A percentile compares a stretch with the other conserved stretches of the same genome.
These are phyloP conservation scores for Saturnispora zaruensis DNA, from an alignment of 805 yeast species.

Conservation along the genomic window DNA sequence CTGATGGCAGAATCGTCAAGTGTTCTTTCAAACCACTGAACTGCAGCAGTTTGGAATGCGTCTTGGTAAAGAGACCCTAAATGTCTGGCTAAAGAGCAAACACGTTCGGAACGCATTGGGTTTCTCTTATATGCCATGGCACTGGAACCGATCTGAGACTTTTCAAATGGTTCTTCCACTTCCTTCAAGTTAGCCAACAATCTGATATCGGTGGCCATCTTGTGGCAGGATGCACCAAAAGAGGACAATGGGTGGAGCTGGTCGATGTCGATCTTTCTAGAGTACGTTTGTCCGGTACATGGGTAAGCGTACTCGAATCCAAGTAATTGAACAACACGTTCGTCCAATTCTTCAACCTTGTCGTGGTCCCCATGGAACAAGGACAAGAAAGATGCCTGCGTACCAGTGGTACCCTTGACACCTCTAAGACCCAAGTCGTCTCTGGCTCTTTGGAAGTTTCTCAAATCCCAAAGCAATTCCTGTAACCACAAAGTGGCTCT, in stretches of 20 bases:
- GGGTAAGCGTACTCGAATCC: constrained; percentile 96
- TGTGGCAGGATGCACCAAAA: constrained; percentile 93
- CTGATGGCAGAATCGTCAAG: constrained; percentile 97
- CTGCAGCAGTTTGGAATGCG: constrained; percentile 94
- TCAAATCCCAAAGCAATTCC: constrained; percentile 94
- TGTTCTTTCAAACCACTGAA: constrained; percentile 99
- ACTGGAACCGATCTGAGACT: constrained; percentile 94
- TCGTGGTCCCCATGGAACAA: constrained; percentile 96
- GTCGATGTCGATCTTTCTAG: constrained; percentile 95
- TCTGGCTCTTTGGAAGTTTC: constrained; percentile 93
- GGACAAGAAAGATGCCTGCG: constrained; percentile 93
- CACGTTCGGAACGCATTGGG: constrained; percentile 99
- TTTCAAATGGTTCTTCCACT: constrained; percentile 97
- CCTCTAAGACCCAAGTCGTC: constrained; percentile 95
- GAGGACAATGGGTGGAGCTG: constrained; percentile 87
- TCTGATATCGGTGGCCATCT: constrained; percentile 95
- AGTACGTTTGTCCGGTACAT: constrained; percentile 98
- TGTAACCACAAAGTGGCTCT: constrained; percentile 97
- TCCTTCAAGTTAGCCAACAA: constrained; percentile 94
- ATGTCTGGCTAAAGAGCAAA: constrained; percentile 96
- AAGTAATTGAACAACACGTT: constrained; percentile 82
- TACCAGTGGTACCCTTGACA: constrained; percentile 98
- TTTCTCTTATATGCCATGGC: constrained; percentile 99
- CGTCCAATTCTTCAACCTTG: constrained; percentile 87
- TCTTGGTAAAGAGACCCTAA: constrained; percentile 85